Base-by-base conservation (phyloP, 2,329 filamentous ascomycete genomes). In the Tolypocladium cylindrosporum region DNA sequence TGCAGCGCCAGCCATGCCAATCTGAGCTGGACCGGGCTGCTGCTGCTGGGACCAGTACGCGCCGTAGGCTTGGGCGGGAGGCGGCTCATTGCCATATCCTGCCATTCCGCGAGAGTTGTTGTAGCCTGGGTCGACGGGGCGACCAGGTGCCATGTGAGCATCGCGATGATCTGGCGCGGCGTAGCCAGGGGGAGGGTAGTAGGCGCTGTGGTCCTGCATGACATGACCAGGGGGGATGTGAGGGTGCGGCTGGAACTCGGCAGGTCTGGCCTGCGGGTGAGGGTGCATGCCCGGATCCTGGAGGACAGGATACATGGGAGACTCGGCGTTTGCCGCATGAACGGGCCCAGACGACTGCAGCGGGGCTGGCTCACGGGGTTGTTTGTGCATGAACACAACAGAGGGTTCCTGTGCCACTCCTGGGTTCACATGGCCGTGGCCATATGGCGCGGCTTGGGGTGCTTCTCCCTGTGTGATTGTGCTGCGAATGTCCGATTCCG, bases 21-120 rank as follows among this genome's bases (percentile, higher is more conserved):
- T 31, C 34, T 39, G 50, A 2, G 36, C 37, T 8, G 57, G 39
- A 24, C 53, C 57, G 9, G 42, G 43, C 36, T 52, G 53, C n/a
- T 19, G 56, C 39, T 66, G 70, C 55, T 70, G 71, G 21, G 67
- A 57, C 72, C 72, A 74, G 63, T 70, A 74, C 6, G 68, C 45
- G 21, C 64, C 63, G 62, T 71, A 73, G 11, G 59, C 24, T 10
- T 37, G 61, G 8, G 54, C 40, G 36, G 60, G 61, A 53, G 59
- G 41, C 27, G 55, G 57, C 16, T 74, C 72, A 9, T 60, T 53
- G 2, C 65, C 69, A 50, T 71, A 74, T 21, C 61, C 61, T 51
- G 69, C 69, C 63, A 70, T 61, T 14, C 69, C 71, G 19, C 70
- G 66, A 56, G 67, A 62, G 36, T 65, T 63, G 37, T 65, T 64